Percentiles rank a stretch among this genome's conserved stretches.
phyloP scores from a whole-genome alignment of 2,329 filamentous ascomycete genomes.

The Huntiella savannae region DNA sequence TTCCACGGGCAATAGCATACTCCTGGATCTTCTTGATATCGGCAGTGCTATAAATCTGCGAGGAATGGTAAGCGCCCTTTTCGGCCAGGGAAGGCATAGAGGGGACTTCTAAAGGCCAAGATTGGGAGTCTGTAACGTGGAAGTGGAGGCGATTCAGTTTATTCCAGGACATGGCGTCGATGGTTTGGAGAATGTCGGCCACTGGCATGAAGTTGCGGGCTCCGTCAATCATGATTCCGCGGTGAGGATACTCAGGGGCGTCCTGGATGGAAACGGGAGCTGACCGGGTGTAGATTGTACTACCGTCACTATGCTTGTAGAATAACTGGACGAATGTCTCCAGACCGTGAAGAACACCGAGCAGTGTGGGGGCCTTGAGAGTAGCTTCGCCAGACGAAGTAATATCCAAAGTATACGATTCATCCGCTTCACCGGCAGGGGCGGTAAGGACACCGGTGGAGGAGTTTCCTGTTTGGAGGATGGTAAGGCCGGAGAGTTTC shows the following conservation, averaged over 20 bases:
- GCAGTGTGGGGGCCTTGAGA: constrained; percentile 45
- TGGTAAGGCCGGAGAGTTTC: constrained; percentile 38
- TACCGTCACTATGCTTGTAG: constrained; percentile 44
- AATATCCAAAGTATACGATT: constrained; percentile 54
- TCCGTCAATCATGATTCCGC: constrained; percentile 64
- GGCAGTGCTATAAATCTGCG: constrained; percentile 45
- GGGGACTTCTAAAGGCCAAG: constrained; percentile 69
- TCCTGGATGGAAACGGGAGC: constrained; percentile 59
- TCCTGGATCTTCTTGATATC: constrained; percentile 49
- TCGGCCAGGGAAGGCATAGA: constrained; percentile 50
- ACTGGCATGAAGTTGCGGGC: constrained; percentile 53
- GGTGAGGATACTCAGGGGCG: constrained; percentile 53
- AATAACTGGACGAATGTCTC: constrained; percentile 67
- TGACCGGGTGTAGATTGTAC: constrained; percentile 44
- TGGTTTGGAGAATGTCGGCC: constrained; percentile 49
- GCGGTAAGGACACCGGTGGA: constrained; percentile 42
- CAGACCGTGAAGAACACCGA: constrained; percentile 53
- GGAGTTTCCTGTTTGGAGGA: constrained; percentile 35
- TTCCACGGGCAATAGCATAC: constrained; percentile 48
- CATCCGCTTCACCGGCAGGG: constrained; percentile 45
- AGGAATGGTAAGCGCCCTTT: constrained; percentile 53
- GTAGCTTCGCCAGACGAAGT: constrained; percentile 36
- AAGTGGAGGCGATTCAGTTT: constrained; percentile 72
- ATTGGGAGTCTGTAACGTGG: constrained; percentile 67
- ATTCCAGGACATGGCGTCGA: constrained; percentile 59